Base-by-base conservation (phyloP, 768 basidiomycete species). In the Hydnum rufescens region DNA sequence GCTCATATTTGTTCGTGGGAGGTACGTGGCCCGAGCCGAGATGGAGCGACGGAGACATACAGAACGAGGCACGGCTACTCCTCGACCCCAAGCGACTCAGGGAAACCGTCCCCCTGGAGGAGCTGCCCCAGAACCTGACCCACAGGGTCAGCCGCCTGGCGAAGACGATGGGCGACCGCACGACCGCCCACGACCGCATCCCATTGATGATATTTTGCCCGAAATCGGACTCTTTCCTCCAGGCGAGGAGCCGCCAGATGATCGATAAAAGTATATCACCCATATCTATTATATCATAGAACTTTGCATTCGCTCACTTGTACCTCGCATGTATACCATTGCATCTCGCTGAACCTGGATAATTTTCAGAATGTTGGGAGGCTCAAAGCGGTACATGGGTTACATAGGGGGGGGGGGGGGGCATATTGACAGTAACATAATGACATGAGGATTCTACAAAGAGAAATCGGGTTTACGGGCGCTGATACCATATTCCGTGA, bases 401-500 rank as follows among this genome's bases (percentile, higher is more conserved):
- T n/a, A n/a, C n/a, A n/a, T n/a, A n/a, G n/a, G n/a, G n/a, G n/a
- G n/a, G n/a, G n/a, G n/a, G n/a, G n/a, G n/a, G n/a, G n/a, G n/a
- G n/a, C n/a, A n/a, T n/a, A n/a, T n/a, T 25, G 36, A 44, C 5
- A 29, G n/a, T 44, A 54, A 30, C 18, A 34, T 53, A 19, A 22
- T 43, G 47, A 36, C 32, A 52, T 29, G 8, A 8, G 46, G 28
- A 30, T 31, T 30, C 47, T 39, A 58, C 53, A 57, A 48, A 47
- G 25, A 96, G 65, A 89, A 96, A 55, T 96, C 90, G 16, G 93
- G 89, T 60, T 95, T 93, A 63, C 82, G 79, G 13, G 87, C 74
- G 58, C 83, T 90, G 60, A 99, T 88, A 3, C 93, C 93, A 60
- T 97, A 95, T 65, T 99, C 95, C n/a, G 74, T 73, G 30, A 99